A percentile compares a stretch with the other conserved stretches of the same genome.
phyloP scores from a whole-genome alignment of 371 early-diverging fungal genomes.

The Mucor piriformis region DNA sequence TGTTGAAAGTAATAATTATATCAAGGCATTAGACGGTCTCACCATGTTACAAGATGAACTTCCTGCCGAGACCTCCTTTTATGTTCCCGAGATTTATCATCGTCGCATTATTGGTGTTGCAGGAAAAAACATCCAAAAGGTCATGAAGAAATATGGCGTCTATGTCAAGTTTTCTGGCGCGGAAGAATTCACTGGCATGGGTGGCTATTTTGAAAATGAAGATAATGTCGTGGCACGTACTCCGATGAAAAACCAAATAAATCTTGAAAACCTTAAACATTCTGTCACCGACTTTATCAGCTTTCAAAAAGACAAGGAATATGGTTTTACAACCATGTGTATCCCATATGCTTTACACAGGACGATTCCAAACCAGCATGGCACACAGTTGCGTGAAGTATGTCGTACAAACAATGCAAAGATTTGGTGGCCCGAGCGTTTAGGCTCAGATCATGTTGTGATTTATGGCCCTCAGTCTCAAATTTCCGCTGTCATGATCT shows the following conservation, averaged over 20 bases:
- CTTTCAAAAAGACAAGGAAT: slow-evolving; percentile 45
- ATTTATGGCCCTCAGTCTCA: slow-evolving; percentile 23
- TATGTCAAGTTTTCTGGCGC: slow-evolving; percentile 91
- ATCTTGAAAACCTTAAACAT: slow-evolving; percentile 67
- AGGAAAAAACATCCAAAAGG: slow-evolving; percentile 92
- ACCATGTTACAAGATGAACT: slow-evolving; percentile 78
- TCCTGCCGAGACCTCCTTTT: slow-evolving; percentile 88
- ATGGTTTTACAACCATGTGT: slow-evolving; percentile 21
- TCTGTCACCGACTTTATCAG: slow-evolving; percentile 77
- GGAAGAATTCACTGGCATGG: slow-evolving; percentile 75
- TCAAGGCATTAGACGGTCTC: slow-evolving; percentile 68
- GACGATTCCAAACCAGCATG: slow-evolving; percentile 25
- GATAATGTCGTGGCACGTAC: slow-evolving; percentile 89
- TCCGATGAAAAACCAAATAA: slow-evolving; percentile 78
- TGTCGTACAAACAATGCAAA: slow-evolving; percentile 42
- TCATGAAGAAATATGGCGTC: slow-evolving; percentile 95
- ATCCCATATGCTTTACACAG: slow-evolving; percentile 45
- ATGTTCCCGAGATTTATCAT: slow-evolving; percentile 87
- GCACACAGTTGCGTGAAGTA: slow-evolving; percentile 28
- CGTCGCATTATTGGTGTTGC: slow-evolving; percentile 94
- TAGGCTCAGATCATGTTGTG: slow-evolving; percentile 9
- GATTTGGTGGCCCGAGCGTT: slow-evolving; percentile 40
- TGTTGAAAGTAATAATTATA: slow-evolving; percentile 57
- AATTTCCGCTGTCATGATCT: background rate
- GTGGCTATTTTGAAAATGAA: slow-evolving; percentile 79